phyloP scores from a whole-genome alignment of 192 early-diverging fungal species.

The Irineochytrium annulatum region DNA sequence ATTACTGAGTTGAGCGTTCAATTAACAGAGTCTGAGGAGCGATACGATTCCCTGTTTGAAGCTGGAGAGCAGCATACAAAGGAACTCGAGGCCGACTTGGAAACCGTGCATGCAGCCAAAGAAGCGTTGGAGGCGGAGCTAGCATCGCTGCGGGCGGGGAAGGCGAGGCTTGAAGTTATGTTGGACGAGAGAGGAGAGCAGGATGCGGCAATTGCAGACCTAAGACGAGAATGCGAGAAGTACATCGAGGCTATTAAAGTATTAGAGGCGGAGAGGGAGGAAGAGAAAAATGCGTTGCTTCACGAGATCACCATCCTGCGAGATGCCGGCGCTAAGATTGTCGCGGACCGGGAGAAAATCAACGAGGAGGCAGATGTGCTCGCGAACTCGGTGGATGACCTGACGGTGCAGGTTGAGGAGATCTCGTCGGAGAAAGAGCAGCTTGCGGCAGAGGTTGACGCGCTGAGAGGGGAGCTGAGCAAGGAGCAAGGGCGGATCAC shows the following conservation, averaged over 20 bases:
- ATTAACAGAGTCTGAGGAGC: no score
- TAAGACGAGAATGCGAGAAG: not conserved
- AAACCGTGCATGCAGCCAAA: constrained; percentile 1
- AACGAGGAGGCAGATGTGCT: constrained; percentile 22
- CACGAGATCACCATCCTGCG: constrained; percentile 5
- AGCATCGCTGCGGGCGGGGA: not conserved
- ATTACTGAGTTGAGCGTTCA: no score
- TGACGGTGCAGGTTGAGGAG: constrained; percentile 1
- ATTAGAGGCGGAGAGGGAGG: constrained; percentile 19
- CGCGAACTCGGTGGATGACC: constrained; percentile 23
- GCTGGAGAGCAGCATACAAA: not conserved
- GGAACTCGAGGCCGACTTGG: not conserved
- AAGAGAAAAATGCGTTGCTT: constrained; percentile 8
- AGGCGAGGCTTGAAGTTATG: not conserved
- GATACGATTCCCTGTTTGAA: not conserved
- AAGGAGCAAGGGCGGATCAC: not conserved
- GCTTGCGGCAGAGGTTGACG: constrained; percentile 1
- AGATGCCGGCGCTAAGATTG: constrained; percentile 20
- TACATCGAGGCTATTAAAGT: no score
- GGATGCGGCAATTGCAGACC: not conserved
- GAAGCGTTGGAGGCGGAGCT: not conserved
- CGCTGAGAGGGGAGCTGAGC: not conserved
- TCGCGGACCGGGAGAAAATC: constrained; percentile 13
- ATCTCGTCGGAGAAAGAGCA: constrained; percentile 2
- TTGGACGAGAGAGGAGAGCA: constrained; percentile 7